Percentiles rank a stretch among this genome's conserved stretches.
phyloP scores from a whole-genome alignment of 768 basidiomycete species.

The Mycena olivaceomarginata region DNA sequence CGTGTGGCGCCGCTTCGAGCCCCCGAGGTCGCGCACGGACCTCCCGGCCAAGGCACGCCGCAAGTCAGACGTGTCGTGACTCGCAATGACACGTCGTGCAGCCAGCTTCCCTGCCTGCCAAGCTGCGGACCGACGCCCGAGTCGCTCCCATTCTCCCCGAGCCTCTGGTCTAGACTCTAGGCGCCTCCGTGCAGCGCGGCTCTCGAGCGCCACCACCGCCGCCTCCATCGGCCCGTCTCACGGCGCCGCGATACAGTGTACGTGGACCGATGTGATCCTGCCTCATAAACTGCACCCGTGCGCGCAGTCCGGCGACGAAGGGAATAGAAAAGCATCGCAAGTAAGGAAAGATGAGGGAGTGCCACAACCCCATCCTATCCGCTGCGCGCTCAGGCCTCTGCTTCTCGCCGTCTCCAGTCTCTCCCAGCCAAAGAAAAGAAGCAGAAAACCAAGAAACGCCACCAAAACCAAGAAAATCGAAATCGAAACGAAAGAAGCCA shows the following conservation, averaged over 20 bases:
- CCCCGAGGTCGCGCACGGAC: conserved; percentile 1
- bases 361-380: too few species aligned
- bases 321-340: too few species aligned
- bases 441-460: too few species aligned
- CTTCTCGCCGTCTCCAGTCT: too few species aligned
- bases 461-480: neutral
- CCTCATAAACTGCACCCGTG: too few species aligned
- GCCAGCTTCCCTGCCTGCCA: neutral
- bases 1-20: neutral
- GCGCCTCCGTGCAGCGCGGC: neutral
- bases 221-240: neutral
- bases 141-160: conserved; percentile 6
- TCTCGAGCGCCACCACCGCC: neutral
- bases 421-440: too few species aligned
- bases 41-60: neutral
- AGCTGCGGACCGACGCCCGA: neutral
- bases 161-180: neutral
- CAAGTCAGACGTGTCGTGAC: neutral
- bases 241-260: too few species aligned
- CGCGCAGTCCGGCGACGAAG: too few species aligned
- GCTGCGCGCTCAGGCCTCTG: too few species aligned
- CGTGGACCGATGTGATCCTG: too few species aligned
- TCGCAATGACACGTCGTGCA: neutral
- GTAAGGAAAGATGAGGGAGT: too few species aligned
- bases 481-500: too few species aligned